phyloP scores from a whole-genome alignment of 108 stramenopile genomes.

The Skeletonema marinoi region DNA sequence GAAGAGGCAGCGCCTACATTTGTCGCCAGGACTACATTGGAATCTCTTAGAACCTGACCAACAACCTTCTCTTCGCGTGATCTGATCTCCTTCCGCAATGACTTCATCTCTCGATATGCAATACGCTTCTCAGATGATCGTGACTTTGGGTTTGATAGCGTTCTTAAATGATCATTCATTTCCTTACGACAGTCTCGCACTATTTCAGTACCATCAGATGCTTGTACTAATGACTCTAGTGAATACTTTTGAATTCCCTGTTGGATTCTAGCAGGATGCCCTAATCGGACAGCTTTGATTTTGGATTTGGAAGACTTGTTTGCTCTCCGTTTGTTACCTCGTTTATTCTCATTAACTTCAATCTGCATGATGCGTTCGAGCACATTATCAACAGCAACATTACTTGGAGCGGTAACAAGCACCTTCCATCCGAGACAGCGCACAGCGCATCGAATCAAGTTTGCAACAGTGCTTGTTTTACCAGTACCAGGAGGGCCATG shows the following conservation, averaged over 20 bases:
- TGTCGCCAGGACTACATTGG: constrained; percentile 90
- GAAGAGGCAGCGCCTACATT: constrained; percentile 84
- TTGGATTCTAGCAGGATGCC: constrained; percentile 95
- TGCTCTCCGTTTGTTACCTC: constrained; percentile 7
- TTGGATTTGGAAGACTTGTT: constrained; percentile 26
- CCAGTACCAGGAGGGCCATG: constrained; percentile 90
- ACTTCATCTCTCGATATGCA: constrained; percentile 77
- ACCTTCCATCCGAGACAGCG: constrained; percentile 68
- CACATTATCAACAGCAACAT: constrained; percentile 98
- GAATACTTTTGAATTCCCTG: constrained; percentile 78
- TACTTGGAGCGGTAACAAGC: constrained; percentile 96
- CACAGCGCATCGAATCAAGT: constrained; percentile 89
- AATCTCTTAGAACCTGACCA: constrained; percentile 63
- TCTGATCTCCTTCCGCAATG: constrained; percentile 86
- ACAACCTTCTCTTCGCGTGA: constrained; percentile 91
- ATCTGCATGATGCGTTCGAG: constrained; percentile 82
- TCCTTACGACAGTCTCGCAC: constrained; percentile 91
- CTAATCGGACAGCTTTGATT: constrained; percentile 86
- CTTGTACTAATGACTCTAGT: constrained; percentile 90
- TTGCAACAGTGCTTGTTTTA: constrained; percentile 87
- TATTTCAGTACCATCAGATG: constrained; percentile 93
- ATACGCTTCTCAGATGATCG: constrained; percentile 49
- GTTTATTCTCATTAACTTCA: constrained; percentile 19
- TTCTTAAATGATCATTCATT: constrained; percentile 63
- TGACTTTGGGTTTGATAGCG: constrained; percentile 52